A percentile compares a stretch with the other conserved stretches of the same genome.
These are phyloP conservation scores for Artomyces pyxidatus DNA, from an alignment of 768 basidiomycete genomes.

Conservation along the genomic window DNA sequence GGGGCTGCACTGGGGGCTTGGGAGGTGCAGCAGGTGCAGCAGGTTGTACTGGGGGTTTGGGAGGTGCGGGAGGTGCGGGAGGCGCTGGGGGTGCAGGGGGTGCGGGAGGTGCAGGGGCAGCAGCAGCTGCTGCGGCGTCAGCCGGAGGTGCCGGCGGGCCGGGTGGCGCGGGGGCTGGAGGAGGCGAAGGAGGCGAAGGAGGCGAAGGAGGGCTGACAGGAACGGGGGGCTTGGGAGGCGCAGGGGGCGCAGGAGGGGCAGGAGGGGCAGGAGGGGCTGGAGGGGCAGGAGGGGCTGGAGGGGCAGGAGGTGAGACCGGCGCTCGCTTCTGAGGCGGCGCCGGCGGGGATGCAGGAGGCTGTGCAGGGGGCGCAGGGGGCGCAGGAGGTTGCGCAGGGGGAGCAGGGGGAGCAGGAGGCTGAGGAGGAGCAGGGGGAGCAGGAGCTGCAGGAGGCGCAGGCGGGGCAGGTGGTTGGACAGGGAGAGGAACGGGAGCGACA, in stretches of 20 bases:
- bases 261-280: constrained; percentile 1
- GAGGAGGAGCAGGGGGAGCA: neutral
- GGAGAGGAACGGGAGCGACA: neutral
- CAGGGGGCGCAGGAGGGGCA: constrained; percentile 1
- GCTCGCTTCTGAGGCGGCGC: neutral
- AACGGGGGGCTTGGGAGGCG: neutral
- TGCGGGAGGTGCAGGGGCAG: too few species aligned
- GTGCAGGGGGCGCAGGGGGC: too few species aligned
- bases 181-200: neutral
- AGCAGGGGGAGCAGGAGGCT: neutral
- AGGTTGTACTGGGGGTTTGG: too few species aligned
- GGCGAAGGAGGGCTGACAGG: neutral
- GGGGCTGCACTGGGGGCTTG: too few species aligned
- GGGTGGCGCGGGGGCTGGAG: neutral
- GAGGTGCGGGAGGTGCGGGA: too few species aligned
- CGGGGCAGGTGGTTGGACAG: neutral
- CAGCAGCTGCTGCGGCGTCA: too few species aligned
- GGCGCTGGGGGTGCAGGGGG: too few species aligned
- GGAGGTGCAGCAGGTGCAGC: too few species aligned
- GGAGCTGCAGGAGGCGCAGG: neutral
- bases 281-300: neutral
- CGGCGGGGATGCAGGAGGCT: neutral
- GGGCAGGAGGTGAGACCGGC: too few species aligned
- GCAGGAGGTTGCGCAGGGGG: constrained; percentile 3
- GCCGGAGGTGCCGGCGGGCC: neutral